These are phyloP conservation scores for Gillenia trifoliata DNA, from an alignment of 306 rosid genomes.

Conservation along the genomic window DNA sequence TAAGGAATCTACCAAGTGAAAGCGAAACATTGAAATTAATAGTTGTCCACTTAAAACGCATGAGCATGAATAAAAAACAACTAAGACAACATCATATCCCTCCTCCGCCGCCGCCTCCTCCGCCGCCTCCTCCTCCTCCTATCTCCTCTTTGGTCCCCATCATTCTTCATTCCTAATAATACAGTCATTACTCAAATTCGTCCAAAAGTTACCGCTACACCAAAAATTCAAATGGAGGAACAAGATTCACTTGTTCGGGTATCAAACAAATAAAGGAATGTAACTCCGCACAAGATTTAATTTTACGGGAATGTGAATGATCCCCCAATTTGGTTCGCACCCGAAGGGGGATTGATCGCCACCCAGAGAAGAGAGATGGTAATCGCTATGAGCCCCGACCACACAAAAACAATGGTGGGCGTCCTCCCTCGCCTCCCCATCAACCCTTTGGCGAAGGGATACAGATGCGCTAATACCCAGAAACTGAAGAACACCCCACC, in stretches of 20 bases:
- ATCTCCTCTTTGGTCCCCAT: not conserved
- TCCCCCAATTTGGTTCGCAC: constrained; percentile 71
- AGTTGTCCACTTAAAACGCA: not conserved
- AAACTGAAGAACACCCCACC: constrained; percentile 99
- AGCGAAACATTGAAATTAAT: not conserved
- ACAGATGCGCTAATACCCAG: constrained; percentile 91
- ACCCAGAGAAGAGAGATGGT: constrained; percentile 97
- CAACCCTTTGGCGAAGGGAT: constrained; percentile 91
- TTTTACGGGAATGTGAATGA: constrained; percentile 80
- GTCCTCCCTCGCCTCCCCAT: constrained; percentile 97
- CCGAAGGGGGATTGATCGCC: constrained; percentile 87
- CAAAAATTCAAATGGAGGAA: constrained; percentile 23
- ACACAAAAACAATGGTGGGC: constrained; percentile 95
- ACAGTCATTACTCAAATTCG: constrained; percentile 6
- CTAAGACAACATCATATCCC: too few relatives aligned
- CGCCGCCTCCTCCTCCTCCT: too few relatives aligned
- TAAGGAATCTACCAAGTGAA: too few relatives aligned
- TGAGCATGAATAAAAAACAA: not conserved
- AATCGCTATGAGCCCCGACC: constrained; percentile 94
- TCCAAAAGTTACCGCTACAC: constrained; percentile 6
- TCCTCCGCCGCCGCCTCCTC: too few relatives aligned
- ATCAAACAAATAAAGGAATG: constrained; percentile 20
- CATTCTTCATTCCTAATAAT: not conserved
- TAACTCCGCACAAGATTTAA: constrained; percentile 13
- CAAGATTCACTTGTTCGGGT: constrained; percentile 1